These are phyloP conservation scores for Podaxis carcinomalis DNA, from an alignment of 768 basidiomycete genomes.

Conservation along the genomic window DNA sequence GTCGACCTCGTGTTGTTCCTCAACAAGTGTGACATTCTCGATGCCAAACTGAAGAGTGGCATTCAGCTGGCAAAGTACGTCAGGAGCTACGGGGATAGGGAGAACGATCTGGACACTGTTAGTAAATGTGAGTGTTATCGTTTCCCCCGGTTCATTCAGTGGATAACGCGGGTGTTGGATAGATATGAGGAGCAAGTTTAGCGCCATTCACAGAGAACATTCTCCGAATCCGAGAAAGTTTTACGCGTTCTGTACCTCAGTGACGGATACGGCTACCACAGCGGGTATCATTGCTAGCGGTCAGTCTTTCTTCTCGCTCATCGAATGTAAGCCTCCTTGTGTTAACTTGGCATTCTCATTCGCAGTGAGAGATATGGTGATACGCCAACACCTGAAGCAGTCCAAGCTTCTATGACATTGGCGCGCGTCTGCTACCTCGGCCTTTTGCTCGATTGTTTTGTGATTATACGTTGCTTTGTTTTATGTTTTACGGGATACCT, in stretches of 20 bases:
- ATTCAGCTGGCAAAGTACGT: slow-evolving; percentile 63
- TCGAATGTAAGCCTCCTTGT: slow-evolving; percentile 15
- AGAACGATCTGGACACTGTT: slow-evolving; percentile 66
- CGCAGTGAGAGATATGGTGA: slow-evolving; percentile 76
- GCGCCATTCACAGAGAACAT: slow-evolving; percentile 72
- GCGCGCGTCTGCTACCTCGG: too few species aligned
- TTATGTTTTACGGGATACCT: not conserved
- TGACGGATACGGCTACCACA: slow-evolving; percentile 72
- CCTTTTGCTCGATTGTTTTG: not conserved
- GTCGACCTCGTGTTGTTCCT: slow-evolving; percentile 84
- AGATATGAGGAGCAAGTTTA: slow-evolving; percentile 72
- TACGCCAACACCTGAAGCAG: slow-evolving; percentile 72
- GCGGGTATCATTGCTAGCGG: slow-evolving; percentile 75
- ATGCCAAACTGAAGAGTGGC: slow-evolving; percentile 61
- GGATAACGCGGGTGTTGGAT: not conserved
- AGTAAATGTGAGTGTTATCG: slow-evolving; percentile 56
- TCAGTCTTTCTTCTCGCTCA: slow-evolving; percentile 27
- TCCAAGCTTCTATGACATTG: slow-evolving; percentile 55
- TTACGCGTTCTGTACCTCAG: slow-evolving; percentile 74
- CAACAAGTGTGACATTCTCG: slow-evolving; percentile 85
- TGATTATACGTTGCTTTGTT: not conserved
- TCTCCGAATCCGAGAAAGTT: slow-evolving; percentile 73
- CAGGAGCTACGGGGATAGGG: slow-evolving; percentile 65
- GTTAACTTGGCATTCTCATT: slow-evolving; percentile 10
- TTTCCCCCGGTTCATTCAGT: not conserved